A percentile compares a stretch with the other conserved stretches of the same genome.
Evolutionary conservation across 2,329 filamentous ascomycete species (phyloP).

Genomic region (Penicillium freii): DNA sequence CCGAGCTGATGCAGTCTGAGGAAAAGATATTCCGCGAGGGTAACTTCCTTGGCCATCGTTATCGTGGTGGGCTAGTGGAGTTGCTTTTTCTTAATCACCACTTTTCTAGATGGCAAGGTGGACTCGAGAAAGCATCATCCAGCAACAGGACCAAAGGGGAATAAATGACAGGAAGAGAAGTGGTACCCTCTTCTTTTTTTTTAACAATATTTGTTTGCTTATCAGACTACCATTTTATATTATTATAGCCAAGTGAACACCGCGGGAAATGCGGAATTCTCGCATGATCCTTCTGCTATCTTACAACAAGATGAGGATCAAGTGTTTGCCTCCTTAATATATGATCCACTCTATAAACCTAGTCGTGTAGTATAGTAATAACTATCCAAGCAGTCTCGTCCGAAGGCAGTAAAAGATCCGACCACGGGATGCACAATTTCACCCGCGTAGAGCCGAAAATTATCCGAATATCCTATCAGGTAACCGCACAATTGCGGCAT

Average conservation of each 20-base stretch:
- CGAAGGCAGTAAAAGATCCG: neutral
- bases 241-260: neutral
- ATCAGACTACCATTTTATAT: neutral
- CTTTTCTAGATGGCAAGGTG: neutral
- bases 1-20: neutral
- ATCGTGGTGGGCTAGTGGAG: neutral
- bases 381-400: neutral
- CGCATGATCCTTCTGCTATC: neutral
- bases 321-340: neutral
- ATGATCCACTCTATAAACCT: neutral
- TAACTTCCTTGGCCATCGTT: neutral
- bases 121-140: neutral
- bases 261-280: neutral
- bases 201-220: neutral
- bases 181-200: neutral
- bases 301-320: neutral
- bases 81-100: neutral
- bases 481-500: neutral
- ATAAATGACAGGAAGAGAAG: neutral
- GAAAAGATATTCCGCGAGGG: neutral
- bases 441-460: neutral
- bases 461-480: neutral
- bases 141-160: neutral
- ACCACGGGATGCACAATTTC: neutral
- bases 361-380: neutral